Percentiles rank a stretch among this genome's conserved stretches.
phyloP scores from a whole-genome alignment of 257 asterid species.

The Lycium ferocissimum region DNA sequence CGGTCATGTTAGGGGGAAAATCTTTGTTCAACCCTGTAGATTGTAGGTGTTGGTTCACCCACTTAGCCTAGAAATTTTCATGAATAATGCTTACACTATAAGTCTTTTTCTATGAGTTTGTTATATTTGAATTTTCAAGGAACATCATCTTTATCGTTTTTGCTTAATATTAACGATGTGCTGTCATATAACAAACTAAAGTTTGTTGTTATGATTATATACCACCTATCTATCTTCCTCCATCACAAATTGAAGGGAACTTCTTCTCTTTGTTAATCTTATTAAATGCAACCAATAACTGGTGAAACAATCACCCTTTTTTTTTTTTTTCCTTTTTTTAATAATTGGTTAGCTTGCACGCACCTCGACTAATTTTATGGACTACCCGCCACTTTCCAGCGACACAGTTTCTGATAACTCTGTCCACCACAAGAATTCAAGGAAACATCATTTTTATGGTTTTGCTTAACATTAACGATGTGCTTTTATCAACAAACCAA shows the following conservation, averaged over 20 bases:
- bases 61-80: constrained; percentile 42
- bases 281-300: background rate
- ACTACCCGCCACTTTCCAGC: background rate
- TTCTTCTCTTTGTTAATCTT: background rate
- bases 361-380: background rate
- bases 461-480: too few relatives aligned
- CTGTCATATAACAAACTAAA: background rate
- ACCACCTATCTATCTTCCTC: too few relatives aligned
- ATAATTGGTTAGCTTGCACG: background rate
- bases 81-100: constrained; percentile 45
- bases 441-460: too few relatives aligned
- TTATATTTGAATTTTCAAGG: background rate
- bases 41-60: constrained; percentile 59
- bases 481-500: too few relatives aligned
- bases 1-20: too few relatives aligned
- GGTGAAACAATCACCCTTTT: background rate
- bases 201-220: background rate
- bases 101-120: constrained; percentile 37
- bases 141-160: background rate
- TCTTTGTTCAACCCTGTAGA: too few relatives aligned
- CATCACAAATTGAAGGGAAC: background rate
- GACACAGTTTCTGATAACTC: background rate
- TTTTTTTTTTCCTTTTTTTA: too few relatives aligned
- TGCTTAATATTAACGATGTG: background rate
- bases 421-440: background rate